Conservation (phyloP, 2,329 filamentous ascomycete genomes). For the Gaeumannomyces sp. region DNA sequence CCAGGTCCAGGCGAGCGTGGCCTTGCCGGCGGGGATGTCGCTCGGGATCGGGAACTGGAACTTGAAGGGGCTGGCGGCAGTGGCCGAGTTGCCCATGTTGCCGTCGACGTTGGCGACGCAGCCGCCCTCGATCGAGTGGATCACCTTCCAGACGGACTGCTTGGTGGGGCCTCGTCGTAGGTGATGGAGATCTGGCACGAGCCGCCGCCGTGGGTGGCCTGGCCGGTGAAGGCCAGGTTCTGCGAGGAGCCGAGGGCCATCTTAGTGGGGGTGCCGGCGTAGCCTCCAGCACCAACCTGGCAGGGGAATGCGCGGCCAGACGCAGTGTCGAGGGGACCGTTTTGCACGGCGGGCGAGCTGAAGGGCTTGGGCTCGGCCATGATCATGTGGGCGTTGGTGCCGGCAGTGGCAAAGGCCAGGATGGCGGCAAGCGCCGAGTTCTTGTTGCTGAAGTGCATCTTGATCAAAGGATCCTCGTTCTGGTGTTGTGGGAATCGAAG, state of each 20-base stretch:
- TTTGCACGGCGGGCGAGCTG: slow-evolving; percentile 34
- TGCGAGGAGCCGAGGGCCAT: slow-evolving; percentile 60
- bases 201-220: slow-evolving; percentile 80
- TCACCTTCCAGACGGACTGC: slow-evolving; percentile 74
- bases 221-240: slow-evolving; percentile 59
- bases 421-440: slow-evolving; percentile 36
- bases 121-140: slow-evolving; percentile 80
- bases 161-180: slow-evolving; percentile 65
- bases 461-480: slow-evolving; percentile 32
- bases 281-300: slow-evolving; percentile 53
- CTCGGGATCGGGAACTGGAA: slow-evolving; percentile 69
- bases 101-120: slow-evolving; percentile 60
- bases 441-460: slow-evolving; percentile 43
- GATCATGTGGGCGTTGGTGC: slow-evolving; percentile 68
- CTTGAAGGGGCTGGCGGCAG: slow-evolving; percentile 39
- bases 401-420: slow-evolving; percentile 46
- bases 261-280: slow-evolving; percentile 44
- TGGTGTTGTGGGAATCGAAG: slow-evolving; percentile 24
- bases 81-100: slow-evolving; percentile 48
- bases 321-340: slow-evolving; percentile 53
- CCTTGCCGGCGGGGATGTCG: slow-evolving; percentile 67
- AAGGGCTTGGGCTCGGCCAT: slow-evolving; percentile 66
- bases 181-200: slow-evolving; percentile 88
- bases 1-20: slow-evolving; percentile 88
- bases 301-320: slow-evolving; percentile 73